A percentile compares a stretch with the other conserved stretches of the same genome.
phyloP scores from a whole-genome alignment of 1,139 yeast species.

The Arxiozyma telluris region DNA sequence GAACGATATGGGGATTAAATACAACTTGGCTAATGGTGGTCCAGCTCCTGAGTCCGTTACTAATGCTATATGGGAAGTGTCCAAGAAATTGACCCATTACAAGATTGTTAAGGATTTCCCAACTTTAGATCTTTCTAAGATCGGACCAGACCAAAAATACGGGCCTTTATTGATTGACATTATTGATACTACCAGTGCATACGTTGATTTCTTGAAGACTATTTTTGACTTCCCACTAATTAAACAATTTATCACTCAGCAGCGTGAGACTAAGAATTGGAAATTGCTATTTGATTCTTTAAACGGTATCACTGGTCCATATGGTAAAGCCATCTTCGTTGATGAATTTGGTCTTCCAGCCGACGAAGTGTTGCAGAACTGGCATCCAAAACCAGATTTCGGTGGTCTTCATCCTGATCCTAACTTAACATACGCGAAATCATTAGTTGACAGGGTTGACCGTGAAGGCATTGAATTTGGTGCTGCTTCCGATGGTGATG shows the following conservation, averaged over 20 bases:
- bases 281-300: conserved; percentile 79
- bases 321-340: conserved; percentile 76
- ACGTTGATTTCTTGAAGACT: conserved; percentile 67
- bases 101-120: conserved; percentile 49
- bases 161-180: conserved; percentile 62
- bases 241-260: conserved; percentile 51
- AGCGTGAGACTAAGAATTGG: conserved; percentile 46
- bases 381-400: conserved; percentile 76
- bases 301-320: conserved; percentile 97
- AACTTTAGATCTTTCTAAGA: conserved; percentile 46
- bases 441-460: conserved; percentile 85
- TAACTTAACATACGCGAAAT: conserved; percentile 85
- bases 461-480: conserved; percentile 78
- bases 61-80: conserved; percentile 67
- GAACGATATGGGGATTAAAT: conserved; percentile 91
- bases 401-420: conserved; percentile 99
- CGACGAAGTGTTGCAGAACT: conserved; percentile 64
- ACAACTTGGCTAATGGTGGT: conserved; percentile 92
- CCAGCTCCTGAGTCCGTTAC: conserved; percentile 98
- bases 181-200: conserved; percentile 74
- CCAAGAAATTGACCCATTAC: conserved; percentile 52
- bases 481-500: conserved; percentile 99
- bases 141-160: conserved; percentile 43
- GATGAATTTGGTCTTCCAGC: conserved; percentile 75
- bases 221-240: conserved; percentile 90